Percentiles rank a stretch among this genome's conserved stretches.
These are phyloP conservation scores for Tuber microsphaerosporum DNA, from an alignment of 495 filamentous ascomycete species.

Conservation along the genomic window DNA sequence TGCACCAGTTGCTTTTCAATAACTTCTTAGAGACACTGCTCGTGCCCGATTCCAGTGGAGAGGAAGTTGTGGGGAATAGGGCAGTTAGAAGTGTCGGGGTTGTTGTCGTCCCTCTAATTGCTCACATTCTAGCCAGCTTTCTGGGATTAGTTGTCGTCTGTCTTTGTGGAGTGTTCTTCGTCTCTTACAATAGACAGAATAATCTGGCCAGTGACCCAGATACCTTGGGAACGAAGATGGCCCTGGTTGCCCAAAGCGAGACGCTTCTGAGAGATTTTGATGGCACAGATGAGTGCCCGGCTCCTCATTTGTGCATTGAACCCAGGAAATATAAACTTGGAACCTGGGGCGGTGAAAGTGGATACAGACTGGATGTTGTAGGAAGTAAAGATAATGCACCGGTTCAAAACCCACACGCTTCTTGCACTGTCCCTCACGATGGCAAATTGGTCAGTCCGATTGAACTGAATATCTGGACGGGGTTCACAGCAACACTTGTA, in stretches of 20 bases:
- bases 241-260: conserved; percentile 30
- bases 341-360: too few species aligned
- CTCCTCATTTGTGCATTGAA: not conserved
- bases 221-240: conserved; percentile 41
- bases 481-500: too few species aligned
- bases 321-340: too few species aligned
- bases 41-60: not conserved
- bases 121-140: too few species aligned
- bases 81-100: conserved; percentile 17
- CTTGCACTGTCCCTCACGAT: too few species aligned
- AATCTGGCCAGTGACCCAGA: too few species aligned
- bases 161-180: too few species aligned
- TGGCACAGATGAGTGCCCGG: conserved; percentile 19
- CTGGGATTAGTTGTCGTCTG: too few species aligned
- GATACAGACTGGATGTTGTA: not conserved
- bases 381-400: not conserved
- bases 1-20: conserved; percentile 44
- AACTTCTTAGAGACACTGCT: conserved; percentile 24
- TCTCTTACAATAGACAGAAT: too few species aligned
- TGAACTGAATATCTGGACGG: too few species aligned
- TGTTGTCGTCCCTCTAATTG: conserved; percentile 21
- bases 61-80: not conserved
- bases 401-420: too few species aligned
- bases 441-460: too few species aligned
- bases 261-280: conserved; percentile 22